Percentiles rank a stretch among this genome's conserved stretches.
These are phyloP conservation scores for Flaveria floridana DNA, from an alignment of 140 eudicot species.

Conservation along the genomic window DNA sequence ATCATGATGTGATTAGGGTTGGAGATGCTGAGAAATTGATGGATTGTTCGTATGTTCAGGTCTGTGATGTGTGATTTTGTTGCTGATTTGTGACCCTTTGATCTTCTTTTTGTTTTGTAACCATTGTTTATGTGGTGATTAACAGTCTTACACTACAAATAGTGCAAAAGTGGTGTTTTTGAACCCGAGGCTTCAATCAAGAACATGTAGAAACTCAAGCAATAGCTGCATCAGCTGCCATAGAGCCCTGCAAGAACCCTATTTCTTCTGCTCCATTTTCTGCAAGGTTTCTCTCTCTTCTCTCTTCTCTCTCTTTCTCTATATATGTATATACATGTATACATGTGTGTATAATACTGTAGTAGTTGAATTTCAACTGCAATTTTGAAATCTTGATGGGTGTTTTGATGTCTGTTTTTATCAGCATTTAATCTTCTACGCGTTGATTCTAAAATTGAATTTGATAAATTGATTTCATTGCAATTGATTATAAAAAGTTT, in stretches of 20 bases:
- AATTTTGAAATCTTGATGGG: not conserved
- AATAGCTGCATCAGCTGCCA: conserved; percentile 58
- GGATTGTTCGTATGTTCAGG: conserved; percentile 81
- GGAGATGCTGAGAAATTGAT: conserved; percentile 71
- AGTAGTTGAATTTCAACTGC: not conserved
- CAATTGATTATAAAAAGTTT: not conserved
- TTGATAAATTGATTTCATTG: not conserved
- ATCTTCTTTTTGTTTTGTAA: not conserved
- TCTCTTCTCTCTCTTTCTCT: not conserved
- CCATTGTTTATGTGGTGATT: not conserved
- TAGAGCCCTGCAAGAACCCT: conserved; percentile 61
- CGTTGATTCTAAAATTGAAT: not conserved
- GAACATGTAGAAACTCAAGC: conserved; percentile 40
- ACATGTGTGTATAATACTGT: too few relatives aligned
- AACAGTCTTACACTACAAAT: conserved; percentile 62
- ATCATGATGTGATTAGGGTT: conserved; percentile 71
- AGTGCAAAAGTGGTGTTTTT: conserved; percentile 73
- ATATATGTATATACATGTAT: not conserved
- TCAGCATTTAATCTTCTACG: not conserved
- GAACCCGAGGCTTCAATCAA: conserved; percentile 55
- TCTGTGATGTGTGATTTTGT: conserved; percentile 30
- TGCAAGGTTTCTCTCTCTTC: conserved; percentile 58
- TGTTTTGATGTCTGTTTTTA: not conserved
- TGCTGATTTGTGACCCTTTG: not conserved
- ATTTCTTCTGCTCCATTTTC: conserved; percentile 64